Base-by-base conservation (phyloP, 2,329 filamentous ascomycete genomes). In the Trichophyton mentagrophytes region DNA sequence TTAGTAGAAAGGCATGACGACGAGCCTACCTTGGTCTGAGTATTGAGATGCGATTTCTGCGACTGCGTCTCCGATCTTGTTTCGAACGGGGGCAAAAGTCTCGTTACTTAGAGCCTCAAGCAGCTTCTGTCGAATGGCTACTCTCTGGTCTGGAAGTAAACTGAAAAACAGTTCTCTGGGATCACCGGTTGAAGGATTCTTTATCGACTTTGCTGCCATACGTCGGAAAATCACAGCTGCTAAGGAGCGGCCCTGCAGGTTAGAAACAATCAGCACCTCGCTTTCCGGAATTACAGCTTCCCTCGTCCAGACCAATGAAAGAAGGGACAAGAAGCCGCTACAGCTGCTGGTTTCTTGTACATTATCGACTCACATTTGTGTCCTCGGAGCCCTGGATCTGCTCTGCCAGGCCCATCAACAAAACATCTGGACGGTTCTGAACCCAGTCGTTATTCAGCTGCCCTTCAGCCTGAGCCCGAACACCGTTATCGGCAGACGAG, bases 61-160 rank as follows among this genome's bases (percentile, higher is more conserved):
- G 64, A 97, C 88, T n/a, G 92, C 90, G 76, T 99, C 93, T 68
- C 91, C 93, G 71, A 97, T 88, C 76, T 99, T 99, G 78, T 96
- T 93, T 69, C 93, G 83, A 55, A 96, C 88, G 44, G 83, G 79
- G 64, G 85, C 82, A 64, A 88, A 83, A 22, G 82, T 78, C 76
- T 97, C 93, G 64, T 79, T 80, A 61, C 84, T 84, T 59, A 96
- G 79, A 59, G 84, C 85, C 69, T 91, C 83, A 47, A 97, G 81
- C 62, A 97, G 79, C 74, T 92, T 96, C 69, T 87, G 82, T 67
- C 90, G 85, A 69, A 97, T 95, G 56, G 84, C 86, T 57, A 84
- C 79, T 65, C 87, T 86, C 71, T 93, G 86, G 40, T 89, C 85
- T 62, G 82, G 79, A 65, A 82, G 81, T 59, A 97, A 79, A 42